Percentiles rank a stretch among this genome's conserved stretches.
phyloP scores from a whole-genome alignment of 805 yeast species.

The Saturnispora hagleri region DNA sequence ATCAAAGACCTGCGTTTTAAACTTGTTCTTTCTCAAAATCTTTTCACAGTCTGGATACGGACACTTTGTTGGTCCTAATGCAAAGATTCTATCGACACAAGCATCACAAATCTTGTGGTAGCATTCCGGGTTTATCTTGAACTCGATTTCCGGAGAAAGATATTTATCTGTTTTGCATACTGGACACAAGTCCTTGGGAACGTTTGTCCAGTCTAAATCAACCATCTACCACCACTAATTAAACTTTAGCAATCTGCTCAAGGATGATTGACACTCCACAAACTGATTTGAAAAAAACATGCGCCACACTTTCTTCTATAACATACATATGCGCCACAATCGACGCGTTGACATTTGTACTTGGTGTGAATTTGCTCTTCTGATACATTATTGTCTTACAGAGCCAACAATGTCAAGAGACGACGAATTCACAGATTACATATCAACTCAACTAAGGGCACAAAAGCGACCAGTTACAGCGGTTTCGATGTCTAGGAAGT shows the following conservation, averaged over 20 bases:
- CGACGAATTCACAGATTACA: neutral
- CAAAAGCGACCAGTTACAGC: conserved; percentile 21
- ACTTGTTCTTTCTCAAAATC: conserved; percentile 76
- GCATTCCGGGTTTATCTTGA: conserved; percentile 93
- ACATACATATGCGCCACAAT: neutral
- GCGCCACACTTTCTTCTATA: neutral
- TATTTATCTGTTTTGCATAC: conserved; percentile 94
- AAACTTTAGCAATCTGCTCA: neutral
- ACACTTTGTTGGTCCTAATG: conserved; percentile 94
- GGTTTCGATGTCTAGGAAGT: conserved; percentile 17
- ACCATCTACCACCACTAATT: conserved; percentile 17
- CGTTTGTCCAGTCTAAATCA: conserved; percentile 28
- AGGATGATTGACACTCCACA: neutral
- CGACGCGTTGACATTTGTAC: neutral
- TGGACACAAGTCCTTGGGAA: conserved; percentile 61
- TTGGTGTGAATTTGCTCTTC: neutral
- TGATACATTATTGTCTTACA: neutral
- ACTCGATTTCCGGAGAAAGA: conserved; percentile 85
- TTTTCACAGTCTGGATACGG: conserved; percentile 90
- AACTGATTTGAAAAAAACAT: neutral
- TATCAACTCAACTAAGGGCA: neutral
- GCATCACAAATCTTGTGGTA: conserved; percentile 96
- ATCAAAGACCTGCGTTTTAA: conserved; percentile 88
- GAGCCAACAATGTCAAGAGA: neutral
- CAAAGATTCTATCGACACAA: conserved; percentile 91